Percentiles rank a stretch among this genome's conserved stretches.
Conservation (phyloP, 495 filamentous ascomycete species). For the Massariosphaeria phaeospora region DNA sequence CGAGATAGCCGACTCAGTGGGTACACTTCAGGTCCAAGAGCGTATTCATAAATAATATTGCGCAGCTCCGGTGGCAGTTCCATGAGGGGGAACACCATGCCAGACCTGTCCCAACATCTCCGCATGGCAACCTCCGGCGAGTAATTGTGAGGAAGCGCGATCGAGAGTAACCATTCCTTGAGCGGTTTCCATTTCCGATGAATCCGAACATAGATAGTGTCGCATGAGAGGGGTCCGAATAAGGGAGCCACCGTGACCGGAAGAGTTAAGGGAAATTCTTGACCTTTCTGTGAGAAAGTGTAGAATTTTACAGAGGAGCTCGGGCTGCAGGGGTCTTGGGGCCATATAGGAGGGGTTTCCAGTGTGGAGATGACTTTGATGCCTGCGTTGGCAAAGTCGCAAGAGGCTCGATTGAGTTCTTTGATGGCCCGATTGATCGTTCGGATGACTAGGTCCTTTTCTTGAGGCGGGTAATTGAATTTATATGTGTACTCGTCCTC, state of each 20-base stretch:
- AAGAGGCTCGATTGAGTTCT: no score
- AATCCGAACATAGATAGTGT: background rate
- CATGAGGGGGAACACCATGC: background rate
- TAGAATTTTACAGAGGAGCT: slow-evolving; percentile 3
- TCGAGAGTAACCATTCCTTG: background rate
- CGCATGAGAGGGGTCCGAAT: background rate
- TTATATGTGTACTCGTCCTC: no score
- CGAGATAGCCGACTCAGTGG: background rate
- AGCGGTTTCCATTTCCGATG: background rate
- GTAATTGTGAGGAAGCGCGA: background rate
- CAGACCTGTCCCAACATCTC: background rate
- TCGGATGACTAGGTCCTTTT: no score
- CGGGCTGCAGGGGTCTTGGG: no score
- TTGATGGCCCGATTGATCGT: no score
- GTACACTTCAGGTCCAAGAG: background rate
- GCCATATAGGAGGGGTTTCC: no score
- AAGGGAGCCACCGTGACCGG: background rate
- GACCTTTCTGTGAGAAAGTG: background rate
- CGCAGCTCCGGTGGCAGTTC: background rate
- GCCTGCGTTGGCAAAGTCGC: no score
- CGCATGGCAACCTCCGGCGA: background rate
- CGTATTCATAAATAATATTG: background rate
- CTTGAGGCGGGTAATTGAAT: no score
- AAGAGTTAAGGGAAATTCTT: background rate
- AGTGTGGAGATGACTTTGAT: no score